phyloP scores from a whole-genome alignment of 345 rosid species.

The Hevea brasiliensis region DNA sequence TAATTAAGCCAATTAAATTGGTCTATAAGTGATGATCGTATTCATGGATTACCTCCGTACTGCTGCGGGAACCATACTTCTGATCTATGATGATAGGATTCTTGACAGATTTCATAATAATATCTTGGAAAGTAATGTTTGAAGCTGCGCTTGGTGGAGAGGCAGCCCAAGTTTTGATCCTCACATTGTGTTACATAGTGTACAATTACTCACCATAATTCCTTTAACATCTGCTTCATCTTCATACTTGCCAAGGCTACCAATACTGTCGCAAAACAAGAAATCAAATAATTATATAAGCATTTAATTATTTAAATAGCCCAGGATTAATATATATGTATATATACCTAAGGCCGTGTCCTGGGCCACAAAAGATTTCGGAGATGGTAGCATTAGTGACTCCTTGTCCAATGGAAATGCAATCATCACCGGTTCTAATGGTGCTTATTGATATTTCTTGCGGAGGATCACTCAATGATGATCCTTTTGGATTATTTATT shows the following conservation, averaged over 20 bases:
- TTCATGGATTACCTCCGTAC: not conserved
- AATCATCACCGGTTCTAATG: slow-evolving; percentile 47
- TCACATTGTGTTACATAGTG: slow-evolving; percentile 30
- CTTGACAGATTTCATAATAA: slow-evolving; percentile 29
- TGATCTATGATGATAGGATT: slow-evolving; percentile 49
- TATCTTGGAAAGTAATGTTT: slow-evolving; percentile 34
- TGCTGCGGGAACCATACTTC: slow-evolving; percentile 25
- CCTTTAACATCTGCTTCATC: slow-evolving; percentile 36
- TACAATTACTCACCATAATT: slow-evolving; percentile 35
- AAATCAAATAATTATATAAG: not conserved
- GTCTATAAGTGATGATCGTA: too few relatives aligned
- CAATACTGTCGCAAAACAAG: slow-evolving; percentile 28
- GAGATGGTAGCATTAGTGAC: slow-evolving; percentile 24
- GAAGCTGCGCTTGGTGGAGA: slow-evolving; percentile 26
- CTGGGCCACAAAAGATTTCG: slow-evolving; percentile 40
- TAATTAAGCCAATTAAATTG: not conserved
- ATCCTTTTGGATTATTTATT: too few relatives aligned
- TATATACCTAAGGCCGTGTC: slow-evolving; percentile 44
- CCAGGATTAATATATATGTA: too few relatives aligned
- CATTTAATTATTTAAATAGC: too few relatives aligned
- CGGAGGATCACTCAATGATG: too few relatives aligned
- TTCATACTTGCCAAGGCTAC: slow-evolving; percentile 42
- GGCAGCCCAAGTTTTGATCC: slow-evolving; percentile 40
- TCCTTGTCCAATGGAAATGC: slow-evolving; percentile 41
- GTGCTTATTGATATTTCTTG: too few relatives aligned